Evolutionary conservation across 208 protist species (phyloP).

Genomic region (Crithidia bombi): DNA sequence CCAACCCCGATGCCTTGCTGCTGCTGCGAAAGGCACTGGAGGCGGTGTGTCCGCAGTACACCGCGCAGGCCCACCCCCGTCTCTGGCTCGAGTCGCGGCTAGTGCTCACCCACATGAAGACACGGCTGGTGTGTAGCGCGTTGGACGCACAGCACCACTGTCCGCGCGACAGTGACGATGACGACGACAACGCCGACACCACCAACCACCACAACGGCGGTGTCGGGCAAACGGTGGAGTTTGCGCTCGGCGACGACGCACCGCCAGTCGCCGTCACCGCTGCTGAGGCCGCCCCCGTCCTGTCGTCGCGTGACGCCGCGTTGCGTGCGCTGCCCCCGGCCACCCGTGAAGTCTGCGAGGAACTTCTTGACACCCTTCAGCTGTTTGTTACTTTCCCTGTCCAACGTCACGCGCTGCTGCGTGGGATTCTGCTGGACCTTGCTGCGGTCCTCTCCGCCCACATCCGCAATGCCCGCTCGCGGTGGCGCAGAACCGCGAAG

Average conservation of each 20-base stretch:
- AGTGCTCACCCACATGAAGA: slow-evolving; percentile 50
- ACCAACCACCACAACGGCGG: background rate
- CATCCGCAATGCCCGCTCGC: slow-evolving; percentile 18
- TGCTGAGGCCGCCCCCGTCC: background rate
- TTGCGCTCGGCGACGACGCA: background rate
- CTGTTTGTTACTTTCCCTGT: slow-evolving; percentile 45
- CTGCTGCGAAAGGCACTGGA: slow-evolving; percentile 48
- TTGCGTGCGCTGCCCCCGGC: slow-evolving; percentile 15
- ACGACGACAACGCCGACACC: slow-evolving; percentile 2
- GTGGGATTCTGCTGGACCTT: slow-evolving; percentile 64
- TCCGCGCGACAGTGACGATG: background rate
- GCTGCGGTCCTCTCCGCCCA: slow-evolving; percentile 41
- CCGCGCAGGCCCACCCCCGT: slow-evolving; percentile 55
- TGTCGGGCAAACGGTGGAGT: slow-evolving; percentile 5
- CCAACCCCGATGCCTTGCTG: background rate
- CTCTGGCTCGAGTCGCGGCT: slow-evolving; percentile 58
- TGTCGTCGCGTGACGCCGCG: slow-evolving; percentile 16
- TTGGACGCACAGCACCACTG: slow-evolving; percentile 8
- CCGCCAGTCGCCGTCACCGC: background rate
- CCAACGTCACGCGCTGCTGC: slow-evolving; percentile 72
- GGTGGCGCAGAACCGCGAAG: background rate
- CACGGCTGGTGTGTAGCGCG: slow-evolving; percentile 14
- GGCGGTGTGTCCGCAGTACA: slow-evolving; percentile 56
- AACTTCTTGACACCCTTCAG: slow-evolving; percentile 56
- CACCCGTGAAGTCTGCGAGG: slow-evolving; percentile 28